Percentiles rank a stretch among this genome's conserved stretches.
Conservation (phyloP, 768 basidiomycete genomes). For the Tricholoma saponaceum region DNA sequence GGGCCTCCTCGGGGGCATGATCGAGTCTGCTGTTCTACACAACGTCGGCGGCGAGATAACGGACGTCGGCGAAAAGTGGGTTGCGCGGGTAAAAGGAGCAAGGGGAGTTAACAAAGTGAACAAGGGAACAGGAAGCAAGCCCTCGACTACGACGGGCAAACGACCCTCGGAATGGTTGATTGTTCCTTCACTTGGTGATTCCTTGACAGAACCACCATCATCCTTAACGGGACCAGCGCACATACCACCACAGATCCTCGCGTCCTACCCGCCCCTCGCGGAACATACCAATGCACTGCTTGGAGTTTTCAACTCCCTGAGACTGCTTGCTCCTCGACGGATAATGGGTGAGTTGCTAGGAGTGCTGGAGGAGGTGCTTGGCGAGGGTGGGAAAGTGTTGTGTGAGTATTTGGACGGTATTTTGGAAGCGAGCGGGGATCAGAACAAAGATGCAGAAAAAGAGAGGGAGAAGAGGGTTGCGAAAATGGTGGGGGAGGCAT, state of each 20-base stretch:
- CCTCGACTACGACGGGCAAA: neutral
- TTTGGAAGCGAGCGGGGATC: slow-evolving; percentile 2
- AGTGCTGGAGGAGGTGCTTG: slow-evolving; percentile 51
- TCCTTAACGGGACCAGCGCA: slow-evolving; percentile 39
- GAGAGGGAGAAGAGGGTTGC: slow-evolving; percentile 29
- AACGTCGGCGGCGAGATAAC: slow-evolving; percentile 51
- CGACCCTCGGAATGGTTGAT: slow-evolving; percentile 53
- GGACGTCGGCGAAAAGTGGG: slow-evolving; percentile 1
- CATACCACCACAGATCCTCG: slow-evolving; percentile 66
- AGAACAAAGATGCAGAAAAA: slow-evolving; percentile 4
- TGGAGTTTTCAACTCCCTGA: slow-evolving; percentile 71
- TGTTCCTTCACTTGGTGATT: slow-evolving; percentile 26
- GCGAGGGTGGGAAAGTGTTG: slow-evolving; percentile 40
- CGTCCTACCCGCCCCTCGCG: slow-evolving; percentile 75
- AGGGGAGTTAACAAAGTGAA: neutral
- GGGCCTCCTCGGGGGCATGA: slow-evolving; percentile 57
- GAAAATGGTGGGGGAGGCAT: slow-evolving; percentile 51
- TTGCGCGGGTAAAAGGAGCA: neutral
- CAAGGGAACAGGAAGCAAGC: slow-evolving; percentile 4
- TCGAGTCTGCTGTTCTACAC: slow-evolving; percentile 57
- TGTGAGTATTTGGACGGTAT: slow-evolving; percentile 36
- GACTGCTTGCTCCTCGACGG: slow-evolving; percentile 70
- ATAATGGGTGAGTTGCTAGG: slow-evolving; percentile 46
- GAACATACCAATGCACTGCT: slow-evolving; percentile 69
- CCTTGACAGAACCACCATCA: slow-evolving; percentile 19